Evolutionary conservation across 352 stramenopile species (phyloP).

Genomic region (Phytopythium aichiense): DNA sequence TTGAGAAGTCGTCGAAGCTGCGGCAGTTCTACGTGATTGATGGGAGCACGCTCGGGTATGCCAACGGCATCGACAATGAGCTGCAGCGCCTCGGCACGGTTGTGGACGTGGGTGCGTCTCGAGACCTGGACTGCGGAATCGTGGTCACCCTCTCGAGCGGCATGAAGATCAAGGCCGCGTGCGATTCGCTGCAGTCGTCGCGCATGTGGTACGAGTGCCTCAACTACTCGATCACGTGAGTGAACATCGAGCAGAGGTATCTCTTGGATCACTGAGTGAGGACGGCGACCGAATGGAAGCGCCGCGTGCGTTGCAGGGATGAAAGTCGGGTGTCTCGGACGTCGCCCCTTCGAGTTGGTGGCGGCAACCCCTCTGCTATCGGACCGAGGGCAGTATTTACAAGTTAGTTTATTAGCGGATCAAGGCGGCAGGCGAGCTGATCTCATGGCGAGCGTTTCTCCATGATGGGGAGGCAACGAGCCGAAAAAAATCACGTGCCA

Average conservation of each 20-base stretch:
- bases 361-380: background rate
- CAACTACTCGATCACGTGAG: conserved; percentile 25
- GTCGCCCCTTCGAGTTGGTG: background rate
- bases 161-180: conserved; percentile 59
- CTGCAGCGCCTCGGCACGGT: conserved; percentile 61
- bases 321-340: background rate
- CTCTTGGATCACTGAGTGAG: background rate
- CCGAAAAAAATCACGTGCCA: background rate
- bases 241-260: background rate
- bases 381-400: background rate
- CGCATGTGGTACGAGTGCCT: conserved; percentile 78
- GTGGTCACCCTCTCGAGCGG: conserved; percentile 59
- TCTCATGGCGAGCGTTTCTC: background rate
- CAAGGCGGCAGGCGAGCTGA: background rate
- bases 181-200: conserved; percentile 63
- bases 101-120: conserved; percentile 56
- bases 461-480: background rate
- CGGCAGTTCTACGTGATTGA: conserved; percentile 80
- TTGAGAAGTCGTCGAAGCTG: conserved; percentile 34
- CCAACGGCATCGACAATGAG: conserved; percentile 79
- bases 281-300: conserved; percentile 1
- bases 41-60: conserved; percentile 58
- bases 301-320: background rate
- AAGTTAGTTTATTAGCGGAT: conserved; percentile 1
- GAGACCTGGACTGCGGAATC: conserved; percentile 63